Percentiles rank a stretch among this genome's conserved stretches.
Evolutionary conservation across 108 stramenopile genomes (phyloP).

Genomic region (Nannochloropsis gaditana): DNA sequence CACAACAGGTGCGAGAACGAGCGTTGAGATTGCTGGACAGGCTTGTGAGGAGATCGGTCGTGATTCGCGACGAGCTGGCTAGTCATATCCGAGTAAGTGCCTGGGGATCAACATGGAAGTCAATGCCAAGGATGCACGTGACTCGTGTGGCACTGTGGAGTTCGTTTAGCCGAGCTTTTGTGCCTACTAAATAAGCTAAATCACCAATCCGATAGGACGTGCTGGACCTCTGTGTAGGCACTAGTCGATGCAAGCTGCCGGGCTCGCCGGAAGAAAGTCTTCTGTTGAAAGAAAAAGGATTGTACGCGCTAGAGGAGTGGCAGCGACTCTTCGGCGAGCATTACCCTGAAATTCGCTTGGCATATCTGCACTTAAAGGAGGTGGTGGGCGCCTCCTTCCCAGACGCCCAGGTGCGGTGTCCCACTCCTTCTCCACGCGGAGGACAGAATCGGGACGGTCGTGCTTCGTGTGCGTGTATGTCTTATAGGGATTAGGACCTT

Average conservation of each 20-base stretch:
- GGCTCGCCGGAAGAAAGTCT: not conserved
- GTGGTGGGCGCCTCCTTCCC: conserved; percentile 1
- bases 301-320: not conserved
- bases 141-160: not conserved
- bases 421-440: no score
- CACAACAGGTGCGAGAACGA: not conserved
- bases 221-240: not conserved
- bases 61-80: not conserved
- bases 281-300: not conserved
- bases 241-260: not conserved
- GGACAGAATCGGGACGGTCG: no score
- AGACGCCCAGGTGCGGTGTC: not conserved
- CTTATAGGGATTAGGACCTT: no score
- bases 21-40: not conserved
- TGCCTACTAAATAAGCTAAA: not conserved
- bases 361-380: not conserved
- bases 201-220: not conserved
- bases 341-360: not conserved
- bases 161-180: no score
- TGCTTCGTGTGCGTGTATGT: no score
- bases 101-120: not conserved
- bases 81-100: conserved; percentile 13
- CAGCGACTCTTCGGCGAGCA: not conserved
- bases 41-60: not conserved
- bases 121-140: not conserved